A percentile compares a stretch with the other conserved stretches of the same genome.
These are phyloP conservation scores for Neurospora sp. DNA, from an alignment of 495 filamentous ascomycete genomes.

Conservation along the genomic window DNA sequence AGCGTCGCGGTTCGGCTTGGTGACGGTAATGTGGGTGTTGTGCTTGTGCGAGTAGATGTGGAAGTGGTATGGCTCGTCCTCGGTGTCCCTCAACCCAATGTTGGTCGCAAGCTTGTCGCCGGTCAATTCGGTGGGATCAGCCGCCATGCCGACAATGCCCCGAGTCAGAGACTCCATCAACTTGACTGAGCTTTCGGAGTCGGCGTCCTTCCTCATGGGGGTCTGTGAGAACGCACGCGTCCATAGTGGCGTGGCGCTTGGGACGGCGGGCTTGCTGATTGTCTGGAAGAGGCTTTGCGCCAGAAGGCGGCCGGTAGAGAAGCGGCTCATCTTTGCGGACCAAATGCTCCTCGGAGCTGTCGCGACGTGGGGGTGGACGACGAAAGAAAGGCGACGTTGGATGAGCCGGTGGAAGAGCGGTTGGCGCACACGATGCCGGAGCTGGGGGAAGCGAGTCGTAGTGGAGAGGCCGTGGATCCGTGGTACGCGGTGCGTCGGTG, in stretches of 20 bases:
- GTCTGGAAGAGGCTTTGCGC: slow-evolving; percentile 27
- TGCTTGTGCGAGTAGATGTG: slow-evolving; percentile 81
- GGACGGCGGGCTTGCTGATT: slow-evolving; percentile 15
- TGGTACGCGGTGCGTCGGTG: background rate
- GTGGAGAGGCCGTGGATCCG: background rate
- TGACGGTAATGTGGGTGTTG: slow-evolving; percentile 87
- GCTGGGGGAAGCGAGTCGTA: background rate
- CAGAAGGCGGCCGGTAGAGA: slow-evolving; percentile 33
- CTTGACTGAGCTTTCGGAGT: background rate
- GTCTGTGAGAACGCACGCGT: slow-evolving; percentile 35
- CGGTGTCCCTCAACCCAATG: slow-evolving; percentile 11
- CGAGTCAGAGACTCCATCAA: slow-evolving; percentile 4
- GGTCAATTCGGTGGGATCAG: background rate
- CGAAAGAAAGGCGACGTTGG: background rate
- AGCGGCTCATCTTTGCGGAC: slow-evolving; percentile 29
- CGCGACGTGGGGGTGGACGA: background rate
- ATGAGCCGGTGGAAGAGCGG: background rate
- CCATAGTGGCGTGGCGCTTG: slow-evolving; percentile 19
- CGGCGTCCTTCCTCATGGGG: background rate
- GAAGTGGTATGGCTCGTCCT: slow-evolving; percentile 59
- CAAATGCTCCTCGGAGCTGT: slow-evolving; percentile 3
- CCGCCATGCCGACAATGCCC: background rate
- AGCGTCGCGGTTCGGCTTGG: slow-evolving; percentile 64
- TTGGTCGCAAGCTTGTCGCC: slow-evolving; percentile 6
- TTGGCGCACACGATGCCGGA: background rate